Evolutionary conservation across 805 yeast genomes (phyloP), one percentile per base, ranked within the genome.

Genomic region (Wickerhamomyces rabaulensis): DNA sequence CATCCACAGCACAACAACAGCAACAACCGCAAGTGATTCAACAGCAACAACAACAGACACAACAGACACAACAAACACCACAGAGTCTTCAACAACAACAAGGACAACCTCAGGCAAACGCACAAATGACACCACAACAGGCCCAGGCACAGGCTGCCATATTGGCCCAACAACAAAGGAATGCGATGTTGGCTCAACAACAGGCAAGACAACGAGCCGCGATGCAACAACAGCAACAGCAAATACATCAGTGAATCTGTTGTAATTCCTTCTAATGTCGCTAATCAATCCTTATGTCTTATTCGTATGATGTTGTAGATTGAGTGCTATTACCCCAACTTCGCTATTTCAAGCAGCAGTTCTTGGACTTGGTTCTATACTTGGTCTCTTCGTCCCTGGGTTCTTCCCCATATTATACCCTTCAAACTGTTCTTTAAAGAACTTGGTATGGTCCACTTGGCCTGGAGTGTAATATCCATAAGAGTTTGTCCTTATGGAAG

Each of bases 181-280:
- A 41, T 41, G 39, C 39, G 2, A 19, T 50, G 16, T 20, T 50
- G 45, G 50, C 44, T 13, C 55, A 53, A 22, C 52, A 46, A 25
- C 50, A 51, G 26, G 48, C 50, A 23, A 42, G 43, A 42, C 44
- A 42, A n/a, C 19, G 42, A 17, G 21, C 52, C 36, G 38, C 48
- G 42, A 13, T 19, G 21, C 50, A 45, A 29, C 47, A 31, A 25
- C 52, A 47, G 21, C 65, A 61, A 51, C 61, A 59, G 54, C 54
- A 40, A 22, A 22, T 22, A 22, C 23, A 22, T 22, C 5, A 6
- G 23, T 22, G 23, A 22, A 22, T n/a, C n/a, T n/a, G n/a, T n/a
- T n/a, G n/a, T n/a, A n/a, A n/a, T n/a, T n/a, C n/a, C n/a, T n/a
- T n/a, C n/a, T n/a, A n/a, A n/a, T n/a, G n/a, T n/a, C n/a, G n/a